Conservation (phyloP, 176 grass and related monocot genomes). For the Urochloa ruziziensis region DNA sequence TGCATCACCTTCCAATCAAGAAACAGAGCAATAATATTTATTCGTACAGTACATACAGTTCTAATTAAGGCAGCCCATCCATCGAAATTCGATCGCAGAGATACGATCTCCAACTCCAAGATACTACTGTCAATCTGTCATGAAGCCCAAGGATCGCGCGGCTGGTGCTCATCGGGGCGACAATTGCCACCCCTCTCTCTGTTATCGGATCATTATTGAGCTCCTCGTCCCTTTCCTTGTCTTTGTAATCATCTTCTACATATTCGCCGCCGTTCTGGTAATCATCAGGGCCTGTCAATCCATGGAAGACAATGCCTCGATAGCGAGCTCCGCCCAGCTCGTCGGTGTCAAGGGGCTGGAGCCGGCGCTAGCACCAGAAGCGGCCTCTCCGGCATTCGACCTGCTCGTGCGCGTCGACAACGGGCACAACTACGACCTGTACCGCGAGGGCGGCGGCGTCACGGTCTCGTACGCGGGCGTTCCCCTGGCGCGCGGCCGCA, state of each 20-base stretch:
- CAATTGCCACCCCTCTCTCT: too few relatives aligned
- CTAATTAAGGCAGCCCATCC: too few relatives aligned
- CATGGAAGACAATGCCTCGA: neutral
- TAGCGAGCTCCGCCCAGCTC: neutral
- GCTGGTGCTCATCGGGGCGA: too few relatives aligned
- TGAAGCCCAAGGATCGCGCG: too few relatives aligned
- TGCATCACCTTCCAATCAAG: too few relatives aligned
- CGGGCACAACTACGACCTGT: neutral
- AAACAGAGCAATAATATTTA: too few relatives aligned
- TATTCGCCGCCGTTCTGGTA: neutral
- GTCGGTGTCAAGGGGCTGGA: neutral
- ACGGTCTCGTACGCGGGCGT: slow-evolving; percentile 26
- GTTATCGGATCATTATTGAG: too few relatives aligned
- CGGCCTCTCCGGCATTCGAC: neutral
- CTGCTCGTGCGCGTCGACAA: slow-evolving; percentile 24
- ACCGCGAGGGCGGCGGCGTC: slow-evolving; percentile 6
- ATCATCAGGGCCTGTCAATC: neutral
- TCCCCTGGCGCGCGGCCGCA: slow-evolving; percentile 21
- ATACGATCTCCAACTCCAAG: too few relatives aligned
- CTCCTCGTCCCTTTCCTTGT: too few relatives aligned
- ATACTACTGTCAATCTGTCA: too few relatives aligned
- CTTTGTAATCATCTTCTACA: neutral
- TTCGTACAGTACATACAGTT: too few relatives aligned
- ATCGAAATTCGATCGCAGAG: too few relatives aligned
- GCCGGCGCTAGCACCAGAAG: neutral